Evolutionary conservation across 305 asterid genomes (phyloP), one percentile per base, ranked within the genome.

Genomic region (Fraxinus baroniana): DNA sequence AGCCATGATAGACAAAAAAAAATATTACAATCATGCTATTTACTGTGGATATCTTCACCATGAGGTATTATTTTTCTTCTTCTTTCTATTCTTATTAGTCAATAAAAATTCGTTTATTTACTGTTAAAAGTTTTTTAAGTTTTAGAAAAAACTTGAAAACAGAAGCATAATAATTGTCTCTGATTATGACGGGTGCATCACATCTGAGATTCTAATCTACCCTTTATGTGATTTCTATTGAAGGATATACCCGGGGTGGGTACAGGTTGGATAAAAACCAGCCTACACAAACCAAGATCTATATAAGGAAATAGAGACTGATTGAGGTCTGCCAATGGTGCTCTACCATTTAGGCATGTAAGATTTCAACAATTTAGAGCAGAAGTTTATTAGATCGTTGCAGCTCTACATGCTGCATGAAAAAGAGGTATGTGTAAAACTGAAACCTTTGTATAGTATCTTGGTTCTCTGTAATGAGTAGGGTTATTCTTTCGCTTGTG

Each of bases 391-490:
- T 32, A 46, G 9, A 30, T 46, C 2, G 10, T 57, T 64, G 74
- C 72, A 10, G 74, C 41, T 60, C 72, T 62, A 30, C 68, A 78
- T 17, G 3, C 1, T 18, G 76, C 10, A 36, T 4, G 18, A 28
- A 15, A 1, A 71, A 74, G 46, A 80, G 79, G 75, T 15, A 77
- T 60, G 35, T 32, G 39, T 30, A 78, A 66, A 55, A 79, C 26
- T 26, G 32, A 64, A 80, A 96, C 99, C 99, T 94, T 93, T 55
- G 98, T 94, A 82, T 96, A 96, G 85, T 83, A 96, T 80, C 99
- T 93, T 52, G 99, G 99, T 77, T 92, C 97, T 39, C 99, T 97
- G 82, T 94, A 96, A 87, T 96, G 98, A 41, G 98, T 94, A 37
- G 98, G 99, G 83, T 96, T 93, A 79, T 64, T 85, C 87, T 91